These are phyloP conservation scores for Lecanoromycetidae sp. DNA, from an alignment of 2,329 filamentous ascomycete genomes.

Conservation along the genomic window DNA sequence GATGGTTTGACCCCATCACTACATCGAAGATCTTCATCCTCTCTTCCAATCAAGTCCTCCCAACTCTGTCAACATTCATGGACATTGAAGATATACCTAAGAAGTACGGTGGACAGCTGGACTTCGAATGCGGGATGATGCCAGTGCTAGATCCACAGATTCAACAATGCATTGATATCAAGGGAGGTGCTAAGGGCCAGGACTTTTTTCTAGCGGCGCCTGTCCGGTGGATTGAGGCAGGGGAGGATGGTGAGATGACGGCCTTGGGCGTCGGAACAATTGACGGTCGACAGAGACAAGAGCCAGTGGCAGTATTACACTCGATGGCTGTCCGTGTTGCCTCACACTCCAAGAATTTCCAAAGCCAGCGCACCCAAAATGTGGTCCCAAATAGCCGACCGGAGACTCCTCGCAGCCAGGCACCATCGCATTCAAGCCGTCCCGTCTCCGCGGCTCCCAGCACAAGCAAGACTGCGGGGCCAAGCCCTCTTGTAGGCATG, in stretches of 20 bases:
- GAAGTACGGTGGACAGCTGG: constrained; percentile 75
- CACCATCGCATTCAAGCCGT: not conserved
- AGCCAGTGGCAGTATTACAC: constrained; percentile 15
- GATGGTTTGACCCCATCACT: constrained; percentile 85
- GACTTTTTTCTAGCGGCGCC: constrained; percentile 13
- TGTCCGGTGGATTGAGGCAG: constrained; percentile 14
- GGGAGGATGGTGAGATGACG: constrained; percentile 15
- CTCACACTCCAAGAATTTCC: constrained; percentile 10
- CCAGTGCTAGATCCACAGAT: constrained; percentile 50
- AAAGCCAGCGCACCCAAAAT: constrained; percentile 5
- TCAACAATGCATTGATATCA: constrained; percentile 7
- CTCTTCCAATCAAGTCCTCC: constrained; percentile 55
- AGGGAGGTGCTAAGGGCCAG: constrained; percentile 5
- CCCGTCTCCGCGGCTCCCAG: no score
- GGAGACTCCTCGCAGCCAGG: not conserved
- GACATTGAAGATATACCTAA: constrained; percentile 73
- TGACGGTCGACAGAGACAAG: constrained; percentile 13
- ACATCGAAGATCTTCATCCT: constrained; percentile 95
- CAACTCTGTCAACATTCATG: constrained; percentile 70
- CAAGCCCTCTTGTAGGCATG: not conserved
- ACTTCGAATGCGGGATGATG: constrained; percentile 67
- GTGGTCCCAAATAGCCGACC: not conserved
- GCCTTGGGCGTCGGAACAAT: constrained; percentile 16
- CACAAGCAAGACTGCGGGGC: not conserved
- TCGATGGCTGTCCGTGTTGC: constrained; percentile 9